Base-by-base conservation (phyloP, 108 stramenopile genomes). In the Chaetoceros tenuissimus region DNA sequence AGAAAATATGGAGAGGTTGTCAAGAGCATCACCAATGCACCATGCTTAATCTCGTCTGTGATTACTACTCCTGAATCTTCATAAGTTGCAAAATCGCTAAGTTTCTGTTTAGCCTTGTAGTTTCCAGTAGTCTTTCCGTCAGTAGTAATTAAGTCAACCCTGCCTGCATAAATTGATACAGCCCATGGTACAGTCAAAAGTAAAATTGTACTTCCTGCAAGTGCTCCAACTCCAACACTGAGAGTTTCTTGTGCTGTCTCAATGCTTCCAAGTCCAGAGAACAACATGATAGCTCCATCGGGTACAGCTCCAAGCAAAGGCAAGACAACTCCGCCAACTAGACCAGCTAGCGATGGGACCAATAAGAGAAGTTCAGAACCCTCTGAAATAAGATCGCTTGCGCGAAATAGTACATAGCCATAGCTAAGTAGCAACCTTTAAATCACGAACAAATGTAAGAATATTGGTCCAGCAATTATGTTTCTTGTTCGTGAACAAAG, bases 131-230 rank as follows among this genome's bases (percentile, higher is more conserved):
- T 5, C 27, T 63, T 57, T 3, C 18, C 48, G 31, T 68, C 64
- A 13, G 27, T 47, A 27, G 24, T 59, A 24, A 49, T 71, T 44
- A 97, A 72, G 71, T 97, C 82, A 2, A 98, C 96, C n/a, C 95
- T 80, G 17, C 98, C 98, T 3, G 60, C 78, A n/a, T 71, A 72
- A 0, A 94, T 71, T 44, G 85, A 76, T 20, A 98, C 62, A 27
- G 72, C 78, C 85, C 89, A 95, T 8, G 98, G 96, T 1, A 98
- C 76, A 8, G 96, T 98, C 60, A 98, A 60, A 48, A 98, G 84
- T 96, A 98, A 96, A 53, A 97, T 96, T 25, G 96, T 98, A 22
- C 82, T 85, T 24, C 96, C 98, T 0, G 98, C 98, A 53, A 98
- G 73, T 23, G 98, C 95, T 13, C 98, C 98, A 2, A 98, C 94